Base-by-base conservation (phyloP, 1,284 basidiomycete species). In the Lentinula novae-zelandiae region DNA sequence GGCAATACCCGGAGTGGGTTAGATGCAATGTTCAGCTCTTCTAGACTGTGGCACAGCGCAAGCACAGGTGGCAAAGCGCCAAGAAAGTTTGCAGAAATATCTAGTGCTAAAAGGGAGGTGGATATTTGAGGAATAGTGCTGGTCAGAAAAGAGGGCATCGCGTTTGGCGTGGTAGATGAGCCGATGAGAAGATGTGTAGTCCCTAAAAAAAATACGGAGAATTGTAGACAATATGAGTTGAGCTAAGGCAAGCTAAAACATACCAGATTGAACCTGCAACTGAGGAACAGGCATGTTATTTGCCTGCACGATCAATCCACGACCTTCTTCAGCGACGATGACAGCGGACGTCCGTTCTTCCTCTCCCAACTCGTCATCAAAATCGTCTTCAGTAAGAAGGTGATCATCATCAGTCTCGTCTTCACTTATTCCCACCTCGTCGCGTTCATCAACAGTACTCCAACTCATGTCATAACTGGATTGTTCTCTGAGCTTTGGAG, bases 1-100 rank as follows among this genome's bases (percentile, higher is more conserved):
- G 96, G 95, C 33, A 98, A 79, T 17, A 87, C 86, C 53, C 90
- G 86, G 50, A 98, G 80, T 0, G 92, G 91, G 72, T 99, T 99
- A 59, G 86, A 88, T 12, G 93, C 93, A 57, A 99, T 82, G 71
- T 98, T 97, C 58, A 99, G 82, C 76, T 99, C 97, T 72, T 98
- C 95, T 44, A 99, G 85, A 65, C 79, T 82, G 60, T 81, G 77
- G 73, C 96, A 98, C 22, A 84, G 76, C 22, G 86, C 82, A 49
- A 99, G 83, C 13, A 86, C 82, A 4, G 87, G 86, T 2, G 96
- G 95, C 49, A 99, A 77, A 31, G 87, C 86, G 40, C 84, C 82
- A 42, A 99, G 82, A 65, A 90, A 88, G 73, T 96, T 96, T 66
- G 87, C 83, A 31, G 93, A 95, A 51, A 98, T 89, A 73, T 98